Evolutionary conservation across 1,284 basidiomycete genomes (phyloP), one percentile per base, ranked within the genome.

Genomic region (Meripilus lineatus): DNA sequence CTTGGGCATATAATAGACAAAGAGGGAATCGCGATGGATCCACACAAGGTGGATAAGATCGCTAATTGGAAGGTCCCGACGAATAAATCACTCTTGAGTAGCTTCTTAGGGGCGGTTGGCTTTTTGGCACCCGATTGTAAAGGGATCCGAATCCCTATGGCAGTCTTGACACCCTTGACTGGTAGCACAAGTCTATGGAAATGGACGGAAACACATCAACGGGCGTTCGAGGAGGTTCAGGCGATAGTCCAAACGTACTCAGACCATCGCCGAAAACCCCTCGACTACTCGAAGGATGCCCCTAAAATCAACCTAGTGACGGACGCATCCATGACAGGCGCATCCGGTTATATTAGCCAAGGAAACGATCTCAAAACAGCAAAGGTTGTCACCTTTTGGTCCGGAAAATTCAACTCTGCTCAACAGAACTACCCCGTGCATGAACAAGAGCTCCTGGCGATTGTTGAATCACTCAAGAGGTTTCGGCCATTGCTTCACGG

Each of bases 1-100:
- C 48, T 66, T 0, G 66, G 66, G 0, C 64, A 61, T 35, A 43
- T 63, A 11, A 48, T 68, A 15, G 54, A 59, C 5, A 52, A 53
- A 5, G n/a, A n/a, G n/a, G n/a, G n/a, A n/a, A n/a, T n/a, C n/a
- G n/a, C n/a, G n/a, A n/a, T n/a, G n/a, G n/a, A 14, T 24, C 54
- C 61, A 1, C 26, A 54, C 15, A 66, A 66, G 43, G 53, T 63
- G 0, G 57, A 62, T 17, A 40, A 40, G 13, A 51, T 67, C 6
- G 34, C 45, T 0, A 54, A 64, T 3, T 70, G 68, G 68, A 51
- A 55, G 34, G 39, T 46, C 1, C 60, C 60, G 0, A 56, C 55
- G 0, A 53, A 47, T n/a, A 44, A 46, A 18, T 48, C 50, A 4
- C 30, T 56, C 3, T 25, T 61, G 3, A 14, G 25, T 1, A 38